Evolutionary conservation across 1,284 basidiomycete genomes (phyloP).

Genomic region (Austropuccinia psidii): DNA sequence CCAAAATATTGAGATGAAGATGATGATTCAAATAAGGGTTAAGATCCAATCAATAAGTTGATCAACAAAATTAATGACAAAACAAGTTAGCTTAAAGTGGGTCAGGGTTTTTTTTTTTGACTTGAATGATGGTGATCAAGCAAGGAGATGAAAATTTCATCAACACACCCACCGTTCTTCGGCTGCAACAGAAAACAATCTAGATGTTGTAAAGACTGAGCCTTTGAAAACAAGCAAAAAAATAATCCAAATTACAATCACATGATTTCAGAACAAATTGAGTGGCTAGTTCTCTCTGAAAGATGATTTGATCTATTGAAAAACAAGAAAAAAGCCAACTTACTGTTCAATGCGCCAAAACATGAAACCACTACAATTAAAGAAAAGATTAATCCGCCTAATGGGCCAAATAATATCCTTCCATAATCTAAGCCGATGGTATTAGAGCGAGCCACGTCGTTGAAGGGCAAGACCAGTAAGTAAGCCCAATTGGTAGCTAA

Average conservation of each 20-base stretch:
- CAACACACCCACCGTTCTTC: conserved; percentile 59
- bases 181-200: conserved; percentile 79
- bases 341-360: conserved; percentile 81
- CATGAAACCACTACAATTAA: conserved; percentile 80
- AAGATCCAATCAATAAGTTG: neutral
- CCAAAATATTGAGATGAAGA: too few relatives aligned
- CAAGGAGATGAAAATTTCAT: neutral
- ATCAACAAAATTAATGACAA: neutral
- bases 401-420: conserved; percentile 68
- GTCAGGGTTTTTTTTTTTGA: conserved; percentile 25
- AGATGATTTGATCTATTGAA: conserved; percentile 58
- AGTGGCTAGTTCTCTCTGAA: conserved; percentile 40
- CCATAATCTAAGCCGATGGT: conserved; percentile 64
- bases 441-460: conserved; percentile 45
- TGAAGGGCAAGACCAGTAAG: conserved; percentile 66
- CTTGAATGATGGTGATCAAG: conserved; percentile 41
- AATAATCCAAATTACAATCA: neutral
- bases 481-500: conserved; percentile 78
- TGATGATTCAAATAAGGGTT: conserved; percentile 42
- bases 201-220: conserved; percentile 51
- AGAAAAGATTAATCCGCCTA: conserved; percentile 80
- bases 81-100: neutral
- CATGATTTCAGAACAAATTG: conserved; percentile 41
- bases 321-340: conserved; percentile 18
- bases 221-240: neutral